Evolutionary conservation across 2,329 filamentous ascomycete genomes (phyloP).

Genomic region (Ceratocystiopsis minuta): DNA sequence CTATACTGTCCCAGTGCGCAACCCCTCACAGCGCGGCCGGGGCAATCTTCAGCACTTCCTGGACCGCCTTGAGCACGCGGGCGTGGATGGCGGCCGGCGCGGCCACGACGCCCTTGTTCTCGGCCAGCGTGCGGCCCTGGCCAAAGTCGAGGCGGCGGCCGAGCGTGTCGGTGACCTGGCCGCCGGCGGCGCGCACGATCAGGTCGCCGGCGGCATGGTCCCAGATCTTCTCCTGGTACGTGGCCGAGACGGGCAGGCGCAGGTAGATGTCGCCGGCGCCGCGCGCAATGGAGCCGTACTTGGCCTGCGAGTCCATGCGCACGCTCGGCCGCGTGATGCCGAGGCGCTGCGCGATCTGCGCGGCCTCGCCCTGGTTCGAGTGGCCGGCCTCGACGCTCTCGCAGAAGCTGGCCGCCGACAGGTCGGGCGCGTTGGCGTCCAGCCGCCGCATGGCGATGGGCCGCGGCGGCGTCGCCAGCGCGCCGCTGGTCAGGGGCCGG

Average conservation of each 20-base stretch:
- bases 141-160: slow-evolving; percentile 78
- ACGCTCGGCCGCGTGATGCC: slow-evolving; percentile 83
- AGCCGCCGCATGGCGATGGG: slow-evolving; percentile 58
- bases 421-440: slow-evolving; percentile 26
- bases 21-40: no score
- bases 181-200: slow-evolving; percentile 86
- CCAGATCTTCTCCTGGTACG: slow-evolving; percentile 99
- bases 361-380: slow-evolving; percentile 76
- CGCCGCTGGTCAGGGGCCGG: slow-evolving; percentile 45
- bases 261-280: slow-evolving; percentile 92
- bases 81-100: slow-evolving; percentile 60
- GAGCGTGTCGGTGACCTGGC: slow-evolving; percentile 73
- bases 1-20: neutral
- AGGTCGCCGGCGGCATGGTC: slow-evolving; percentile 92
- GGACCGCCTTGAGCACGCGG: slow-evolving; percentile 64
- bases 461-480: slow-evolving; percentile 29
- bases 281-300: slow-evolving; percentile 88
- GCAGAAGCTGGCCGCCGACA: slow-evolving; percentile 76
- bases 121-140: slow-evolving; percentile 64
- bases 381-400: slow-evolving; percentile 91
- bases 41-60: slow-evolving; percentile 44
- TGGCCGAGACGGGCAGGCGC: slow-evolving; percentile 58
- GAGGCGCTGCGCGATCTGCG: slow-evolving; percentile 62
- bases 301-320: slow-evolving; percentile 93
- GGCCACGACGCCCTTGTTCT: slow-evolving; percentile 89